Evolutionary conservation across 208 protist species (phyloP), one percentile per base, ranked within the genome.

Genomic region (Balamuthia mandrillaris): DNA sequence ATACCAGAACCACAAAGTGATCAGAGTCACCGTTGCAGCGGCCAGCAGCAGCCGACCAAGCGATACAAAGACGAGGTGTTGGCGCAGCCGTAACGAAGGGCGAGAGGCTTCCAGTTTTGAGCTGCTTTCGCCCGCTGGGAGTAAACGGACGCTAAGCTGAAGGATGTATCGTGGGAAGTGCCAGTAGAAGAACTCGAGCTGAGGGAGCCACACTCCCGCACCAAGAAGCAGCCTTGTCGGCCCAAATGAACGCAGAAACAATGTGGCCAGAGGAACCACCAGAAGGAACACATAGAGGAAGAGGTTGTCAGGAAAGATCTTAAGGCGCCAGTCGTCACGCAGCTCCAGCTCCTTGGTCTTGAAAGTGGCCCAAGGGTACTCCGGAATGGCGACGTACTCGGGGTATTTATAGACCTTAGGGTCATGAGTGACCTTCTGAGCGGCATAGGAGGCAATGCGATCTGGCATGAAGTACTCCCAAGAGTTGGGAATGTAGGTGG

Each of bases 271-370:
- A 14, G 89, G 47, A 33, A 88, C 24, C 7, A 87, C 3, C 4
- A 91, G 42, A 27, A 93, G 54, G 56, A 91, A 94, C n/a, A 47
- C 68, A 63, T 89, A 94, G 66, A 93, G 93, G 81, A 94, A 90
- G 6, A 93, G 51, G 77, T 93, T 94, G 77, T 88, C 88, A 33
- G 92, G 92, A 68, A 88, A 94, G 41, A 92, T 45, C 65, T 94
- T 94, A 65, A 94, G 83, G 12, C 86, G 78, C 37, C 91, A 29
- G 35, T 74, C 14, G 0, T 88, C 70, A 6, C 82, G 88, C 42
- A 88, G 35, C 31, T 70, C 70, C 35, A 90, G 86, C 49, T 91
- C 77, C 3, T 65, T 66, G 9, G 92, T 92, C 45, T 79, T 83
- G 51, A 93, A 82, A 74, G 81, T 90, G 51, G 92, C 89, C 74